Conservation (phyloP, 495 filamentous ascomycete species). For the Penicillium pulvis region DNA sequence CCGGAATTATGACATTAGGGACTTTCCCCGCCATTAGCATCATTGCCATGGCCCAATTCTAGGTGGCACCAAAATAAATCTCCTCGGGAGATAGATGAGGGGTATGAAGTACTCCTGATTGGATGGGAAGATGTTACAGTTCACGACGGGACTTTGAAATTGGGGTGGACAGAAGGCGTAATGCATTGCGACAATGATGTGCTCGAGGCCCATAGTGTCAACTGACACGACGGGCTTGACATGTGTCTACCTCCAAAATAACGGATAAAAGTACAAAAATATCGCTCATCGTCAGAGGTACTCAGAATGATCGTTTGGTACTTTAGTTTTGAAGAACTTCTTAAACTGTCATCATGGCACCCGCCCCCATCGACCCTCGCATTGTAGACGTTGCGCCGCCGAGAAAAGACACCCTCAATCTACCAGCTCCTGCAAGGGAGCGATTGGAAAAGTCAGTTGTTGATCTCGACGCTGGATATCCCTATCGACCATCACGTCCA, state of each 20-base stretch:
- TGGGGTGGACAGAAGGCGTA: slow-evolving; percentile 18
- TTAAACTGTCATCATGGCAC: slow-evolving; percentile 33
- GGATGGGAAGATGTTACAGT: not conserved
- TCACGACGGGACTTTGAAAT: not conserved
- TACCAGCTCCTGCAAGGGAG: slow-evolving; percentile 54
- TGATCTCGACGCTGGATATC: slow-evolving; percentile 66
- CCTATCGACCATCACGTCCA: slow-evolving; percentile 65
- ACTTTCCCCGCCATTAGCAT: not conserved
- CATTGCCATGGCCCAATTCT: not conserved
- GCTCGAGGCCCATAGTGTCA: slow-evolving; percentile 28
- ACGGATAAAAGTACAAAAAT: not conserved
- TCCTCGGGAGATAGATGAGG: not conserved
- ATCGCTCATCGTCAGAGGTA: not conserved
- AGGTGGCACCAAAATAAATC: not conserved
- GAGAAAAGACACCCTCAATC: slow-evolving; percentile 60
- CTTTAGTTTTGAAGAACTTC: not conserved
- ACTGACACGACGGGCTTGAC: slow-evolving; percentile 13
- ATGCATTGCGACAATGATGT: slow-evolving; percentile 31
- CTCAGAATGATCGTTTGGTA: not conserved
- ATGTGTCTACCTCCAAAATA: not conserved
- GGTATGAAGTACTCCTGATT: not conserved
- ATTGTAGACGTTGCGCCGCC: slow-evolving; percentile 62
- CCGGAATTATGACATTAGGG: slow-evolving; percentile 16
- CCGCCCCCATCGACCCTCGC: slow-evolving; percentile 56
- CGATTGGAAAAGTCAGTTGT: slow-evolving; percentile 65